Conservation (phyloP, 306 rosid species). For the Castanea crenata region DNA sequence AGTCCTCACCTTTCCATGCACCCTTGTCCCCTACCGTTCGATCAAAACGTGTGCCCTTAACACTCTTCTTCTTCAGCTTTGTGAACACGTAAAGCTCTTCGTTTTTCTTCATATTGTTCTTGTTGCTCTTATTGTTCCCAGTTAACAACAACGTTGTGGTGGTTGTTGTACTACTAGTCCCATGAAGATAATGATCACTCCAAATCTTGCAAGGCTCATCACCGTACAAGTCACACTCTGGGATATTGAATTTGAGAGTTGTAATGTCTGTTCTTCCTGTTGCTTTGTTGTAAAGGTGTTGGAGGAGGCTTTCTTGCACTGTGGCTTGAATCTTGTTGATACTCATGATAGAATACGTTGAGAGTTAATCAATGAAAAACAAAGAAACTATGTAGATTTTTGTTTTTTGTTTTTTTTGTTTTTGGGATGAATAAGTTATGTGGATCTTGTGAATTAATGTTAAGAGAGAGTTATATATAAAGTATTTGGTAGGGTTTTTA, state of each 20-base stretch:
- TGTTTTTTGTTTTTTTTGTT: no score
- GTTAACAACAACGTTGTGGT: no score
- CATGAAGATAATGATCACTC: not conserved
- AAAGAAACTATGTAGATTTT: no score
- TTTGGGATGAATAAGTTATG: no score
- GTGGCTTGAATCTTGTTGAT: not conserved
- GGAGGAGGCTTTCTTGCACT: not conserved
- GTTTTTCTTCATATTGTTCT: not conserved
- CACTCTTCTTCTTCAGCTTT: not conserved
- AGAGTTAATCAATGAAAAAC: no score
- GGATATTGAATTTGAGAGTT: not conserved
- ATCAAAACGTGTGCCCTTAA: not conserved
- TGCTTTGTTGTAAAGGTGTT: not conserved
- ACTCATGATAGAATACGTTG: not conserved
- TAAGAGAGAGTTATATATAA: no score
- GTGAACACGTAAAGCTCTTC: not conserved
- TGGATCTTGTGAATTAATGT: no score
- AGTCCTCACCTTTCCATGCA: not conserved
- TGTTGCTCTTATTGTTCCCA: not conserved
- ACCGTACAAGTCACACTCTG: not conserved
- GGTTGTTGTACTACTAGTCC: no score
- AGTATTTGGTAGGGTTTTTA: no score
- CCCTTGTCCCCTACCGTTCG: not conserved
- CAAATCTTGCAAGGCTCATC: not conserved
- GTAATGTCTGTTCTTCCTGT: not conserved